A percentile compares a stretch with the other conserved stretches of the same genome.
Evolutionary conservation across 2,329 filamentous ascomycete genomes (phyloP).

Genomic region (Calonectria crousiana): DNA sequence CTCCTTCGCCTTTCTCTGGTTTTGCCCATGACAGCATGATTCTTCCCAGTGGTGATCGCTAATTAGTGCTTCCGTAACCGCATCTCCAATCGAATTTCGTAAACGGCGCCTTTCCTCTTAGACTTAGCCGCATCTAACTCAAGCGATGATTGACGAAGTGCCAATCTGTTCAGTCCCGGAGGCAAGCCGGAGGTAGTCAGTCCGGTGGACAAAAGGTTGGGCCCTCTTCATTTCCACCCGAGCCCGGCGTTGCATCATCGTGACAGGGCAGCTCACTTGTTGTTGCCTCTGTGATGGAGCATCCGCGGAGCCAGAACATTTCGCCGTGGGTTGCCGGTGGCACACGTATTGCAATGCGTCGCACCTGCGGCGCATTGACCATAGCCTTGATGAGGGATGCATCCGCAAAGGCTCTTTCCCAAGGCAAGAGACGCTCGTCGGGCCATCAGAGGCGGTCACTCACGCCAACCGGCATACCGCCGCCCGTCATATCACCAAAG

Average conservation of each 20-base stretch:
- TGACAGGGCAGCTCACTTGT: background rate
- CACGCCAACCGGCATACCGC: background rate
- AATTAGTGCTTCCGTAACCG: conserved; percentile 33
- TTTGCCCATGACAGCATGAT: conserved; percentile 12
- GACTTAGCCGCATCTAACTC: conserved; percentile 42
- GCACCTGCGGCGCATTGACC: conserved; percentile 19
- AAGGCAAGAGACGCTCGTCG: background rate
- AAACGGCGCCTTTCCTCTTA: conserved; percentile 38
- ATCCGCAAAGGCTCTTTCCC: conserved; percentile 4
- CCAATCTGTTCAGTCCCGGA: conserved; percentile 38
- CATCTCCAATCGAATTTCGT: conserved; percentile 37
- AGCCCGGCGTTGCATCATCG: conserved; percentile 12
- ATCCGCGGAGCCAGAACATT: conserved; percentile 16
- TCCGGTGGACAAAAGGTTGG: conserved; percentile 2
- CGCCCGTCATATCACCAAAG: background rate
- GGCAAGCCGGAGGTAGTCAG: conserved; percentile 24
- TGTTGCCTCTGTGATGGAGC: background rate
- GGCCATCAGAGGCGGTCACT: background rate
- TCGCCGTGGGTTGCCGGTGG: conserved; percentile 26
- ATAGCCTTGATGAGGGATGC: conserved; percentile 20
- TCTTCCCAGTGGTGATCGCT: conserved; percentile 4
- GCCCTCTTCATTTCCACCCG: conserved; percentile 27
- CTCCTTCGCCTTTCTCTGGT: background rate
- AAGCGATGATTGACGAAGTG: conserved; percentile 36
- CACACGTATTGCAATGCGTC: conserved; percentile 24